These are phyloP conservation scores for Spizellomyces sp. DNA, from an alignment of 192 early-diverging fungal species.

Conservation along the genomic window DNA sequence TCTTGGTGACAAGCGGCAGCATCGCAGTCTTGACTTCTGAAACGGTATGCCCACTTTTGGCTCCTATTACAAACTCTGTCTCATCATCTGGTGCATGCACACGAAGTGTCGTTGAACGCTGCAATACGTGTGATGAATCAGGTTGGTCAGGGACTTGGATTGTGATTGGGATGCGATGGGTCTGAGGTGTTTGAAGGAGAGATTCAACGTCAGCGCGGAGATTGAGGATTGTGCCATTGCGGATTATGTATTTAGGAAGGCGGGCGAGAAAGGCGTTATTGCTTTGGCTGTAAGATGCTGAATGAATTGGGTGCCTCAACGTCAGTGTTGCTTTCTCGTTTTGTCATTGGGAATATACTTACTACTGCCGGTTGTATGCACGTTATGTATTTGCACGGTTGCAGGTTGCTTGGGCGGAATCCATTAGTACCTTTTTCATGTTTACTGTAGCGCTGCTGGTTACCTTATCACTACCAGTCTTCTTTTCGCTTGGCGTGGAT, in stretches of 20 bases:
- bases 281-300: conserved; percentile 2
- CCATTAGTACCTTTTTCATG: too few species aligned
- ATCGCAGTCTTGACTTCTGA: neutral
- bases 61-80: conserved; percentile 3
- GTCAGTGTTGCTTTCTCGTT: neutral
- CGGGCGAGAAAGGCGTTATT: conserved; percentile 22
- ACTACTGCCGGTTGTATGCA: too few species aligned
- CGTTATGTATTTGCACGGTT: too few species aligned
- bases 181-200: conserved; percentile 1
- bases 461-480: too few species aligned
- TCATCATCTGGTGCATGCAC: neutral
- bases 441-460: too few species aligned
- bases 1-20: neutral
- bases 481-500: too few species aligned
- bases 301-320: neutral
- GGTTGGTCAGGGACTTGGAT: neutral
- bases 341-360: too few species aligned
- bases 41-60: neutral
- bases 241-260: conserved; percentile 26
- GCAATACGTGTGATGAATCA: neutral
- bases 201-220: conserved; percentile 22
- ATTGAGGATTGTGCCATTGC: conserved; percentile 20
- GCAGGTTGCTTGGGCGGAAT: too few species aligned
- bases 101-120: conserved; percentile 2
- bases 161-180: neutral